Conservation (phyloP, 768 basidiomycete species). For the Rossbeevera mucosa region DNA sequence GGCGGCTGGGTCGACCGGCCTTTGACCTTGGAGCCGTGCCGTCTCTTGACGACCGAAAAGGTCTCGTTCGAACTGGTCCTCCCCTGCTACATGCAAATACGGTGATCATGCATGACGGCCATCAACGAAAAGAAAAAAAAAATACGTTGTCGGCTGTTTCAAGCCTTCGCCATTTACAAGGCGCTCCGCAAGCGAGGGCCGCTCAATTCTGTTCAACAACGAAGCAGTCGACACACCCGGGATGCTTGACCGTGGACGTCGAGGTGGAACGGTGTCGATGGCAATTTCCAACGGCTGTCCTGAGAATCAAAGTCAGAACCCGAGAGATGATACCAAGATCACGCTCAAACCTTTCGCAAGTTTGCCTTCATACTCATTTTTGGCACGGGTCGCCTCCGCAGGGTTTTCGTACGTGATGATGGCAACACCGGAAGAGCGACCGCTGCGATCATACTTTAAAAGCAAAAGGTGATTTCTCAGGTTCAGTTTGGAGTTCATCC, state of each 20-base stretch:
- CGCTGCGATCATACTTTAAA: slow-evolving; percentile 91
- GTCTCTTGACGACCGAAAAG: slow-evolving; percentile 20
- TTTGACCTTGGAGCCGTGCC: slow-evolving; percentile 16
- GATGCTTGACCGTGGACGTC: slow-evolving; percentile 44
- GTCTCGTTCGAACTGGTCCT: slow-evolving; percentile 45
- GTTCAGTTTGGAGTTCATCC: slow-evolving; percentile 50
- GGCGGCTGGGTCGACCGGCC: slow-evolving; percentile 30
- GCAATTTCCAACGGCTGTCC: slow-evolving; percentile 76
- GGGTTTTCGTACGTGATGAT: slow-evolving; percentile 74
- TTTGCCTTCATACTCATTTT: slow-evolving; percentile 81
- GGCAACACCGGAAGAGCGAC: slow-evolving; percentile 83
- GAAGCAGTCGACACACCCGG: slow-evolving; percentile 45
- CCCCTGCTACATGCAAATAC: slow-evolving; percentile 26
- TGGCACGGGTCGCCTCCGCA: slow-evolving; percentile 76
- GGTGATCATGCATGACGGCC: neutral
- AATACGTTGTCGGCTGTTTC: slow-evolving; percentile 12
- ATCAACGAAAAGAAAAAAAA: neutral
- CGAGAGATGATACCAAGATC: neutral
- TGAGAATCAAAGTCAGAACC: slow-evolving; percentile 28
- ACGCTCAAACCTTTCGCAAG: slow-evolving; percentile 70
- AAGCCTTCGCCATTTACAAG: slow-evolving; percentile 45
- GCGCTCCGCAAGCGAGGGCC: slow-evolving; percentile 65
- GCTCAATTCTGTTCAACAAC: slow-evolving; percentile 71
- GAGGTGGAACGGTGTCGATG: slow-evolving; percentile 50
- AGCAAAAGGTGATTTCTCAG: slow-evolving; percentile 45